Evolutionary conservation across 768 basidiomycete species (phyloP).

Genomic region (Termitomyces sp.): DNA sequence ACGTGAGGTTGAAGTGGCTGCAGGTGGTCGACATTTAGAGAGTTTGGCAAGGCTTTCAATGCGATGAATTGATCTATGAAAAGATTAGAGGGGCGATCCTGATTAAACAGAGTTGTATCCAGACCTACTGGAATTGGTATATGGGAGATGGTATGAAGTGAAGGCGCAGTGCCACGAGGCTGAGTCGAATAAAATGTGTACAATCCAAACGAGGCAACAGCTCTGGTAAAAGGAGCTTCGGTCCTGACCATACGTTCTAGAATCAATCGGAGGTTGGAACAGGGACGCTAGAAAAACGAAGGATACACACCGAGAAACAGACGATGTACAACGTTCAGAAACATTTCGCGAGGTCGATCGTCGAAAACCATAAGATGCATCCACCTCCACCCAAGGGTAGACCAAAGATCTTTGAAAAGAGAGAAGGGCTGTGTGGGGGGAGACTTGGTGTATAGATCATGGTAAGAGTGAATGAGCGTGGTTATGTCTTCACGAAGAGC

Average conservation of each 20-base stretch:
- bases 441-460: slow-evolving; percentile 40
- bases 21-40: slow-evolving; percentile 36
- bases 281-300: background rate
- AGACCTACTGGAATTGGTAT: slow-evolving; percentile 61
- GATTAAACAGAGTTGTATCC: slow-evolving; percentile 13
- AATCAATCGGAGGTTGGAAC: background rate
- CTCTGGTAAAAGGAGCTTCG: slow-evolving; percentile 52
- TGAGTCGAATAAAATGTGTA: slow-evolving; percentile 73
- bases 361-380: slow-evolving; percentile 76
- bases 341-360: slow-evolving; percentile 56
- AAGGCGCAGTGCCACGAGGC: slow-evolving; percentile 49
- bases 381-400: slow-evolving; percentile 66
- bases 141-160: slow-evolving; percentile 46
- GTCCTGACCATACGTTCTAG: slow-evolving; percentile 52
- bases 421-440: slow-evolving; percentile 48
- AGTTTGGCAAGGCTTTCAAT: slow-evolving; percentile 45
- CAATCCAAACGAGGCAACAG: slow-evolving; percentile 61
- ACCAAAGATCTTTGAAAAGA: slow-evolving; percentile 73
- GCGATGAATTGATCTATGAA: slow-evolving; percentile 52
- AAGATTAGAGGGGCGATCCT: background rate
- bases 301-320: slow-evolving; percentile 60
- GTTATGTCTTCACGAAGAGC: slow-evolving; percentile 63
- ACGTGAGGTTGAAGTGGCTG: slow-evolving; percentile 48
- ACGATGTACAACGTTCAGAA: slow-evolving; percentile 55
- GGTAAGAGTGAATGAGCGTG: slow-evolving; percentile 47